These are phyloP conservation scores for Colletotrichum musicola DNA, from an alignment of 2,329 filamentous ascomycete species.

Conservation along the genomic window DNA sequence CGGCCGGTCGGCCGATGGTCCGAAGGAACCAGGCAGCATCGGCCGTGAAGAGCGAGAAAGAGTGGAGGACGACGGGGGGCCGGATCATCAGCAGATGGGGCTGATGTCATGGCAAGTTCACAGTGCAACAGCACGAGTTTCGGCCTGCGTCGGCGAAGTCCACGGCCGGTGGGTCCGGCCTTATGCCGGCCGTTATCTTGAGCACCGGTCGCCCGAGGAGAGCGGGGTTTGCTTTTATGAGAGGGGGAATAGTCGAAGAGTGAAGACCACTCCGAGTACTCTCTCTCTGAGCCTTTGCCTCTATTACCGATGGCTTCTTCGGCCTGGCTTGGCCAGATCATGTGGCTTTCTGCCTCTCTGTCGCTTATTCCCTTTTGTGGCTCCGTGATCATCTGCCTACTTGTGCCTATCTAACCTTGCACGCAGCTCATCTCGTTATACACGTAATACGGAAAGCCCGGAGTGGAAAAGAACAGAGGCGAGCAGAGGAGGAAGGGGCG, in stretches of 20 bases:
- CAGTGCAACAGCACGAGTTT: conserved; percentile 31
- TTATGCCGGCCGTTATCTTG: conserved; percentile 33
- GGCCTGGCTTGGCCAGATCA: no score
- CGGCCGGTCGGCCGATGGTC: conserved; percentile 20
- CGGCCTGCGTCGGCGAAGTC: conserved; percentile 36
- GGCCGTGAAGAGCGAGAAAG: conserved; percentile 32
- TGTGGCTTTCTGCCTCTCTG: no score
- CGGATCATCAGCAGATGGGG: conserved; percentile 22
- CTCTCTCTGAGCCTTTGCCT: not conserved
- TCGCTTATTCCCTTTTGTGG: no score
- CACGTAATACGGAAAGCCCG: no score
- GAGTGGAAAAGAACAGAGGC: no score
- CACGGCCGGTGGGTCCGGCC: conserved; percentile 36
- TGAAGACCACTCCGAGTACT: not conserved
- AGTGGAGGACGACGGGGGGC: conserved; percentile 25
- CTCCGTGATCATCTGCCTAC: no score
- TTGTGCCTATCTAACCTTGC: no score
- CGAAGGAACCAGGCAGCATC: conserved; percentile 24
- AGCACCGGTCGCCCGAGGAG: conserved; percentile 35
- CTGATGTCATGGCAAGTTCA: conserved; percentile 35
- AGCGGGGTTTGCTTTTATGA: conserved; percentile 8
- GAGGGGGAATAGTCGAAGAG: not conserved
- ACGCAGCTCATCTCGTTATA: no score
- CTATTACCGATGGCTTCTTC: no score
- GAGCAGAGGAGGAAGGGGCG: not conserved